Base-by-base conservation (phyloP, 169 alveolate species). In the Plasmodium berghei region DNA sequence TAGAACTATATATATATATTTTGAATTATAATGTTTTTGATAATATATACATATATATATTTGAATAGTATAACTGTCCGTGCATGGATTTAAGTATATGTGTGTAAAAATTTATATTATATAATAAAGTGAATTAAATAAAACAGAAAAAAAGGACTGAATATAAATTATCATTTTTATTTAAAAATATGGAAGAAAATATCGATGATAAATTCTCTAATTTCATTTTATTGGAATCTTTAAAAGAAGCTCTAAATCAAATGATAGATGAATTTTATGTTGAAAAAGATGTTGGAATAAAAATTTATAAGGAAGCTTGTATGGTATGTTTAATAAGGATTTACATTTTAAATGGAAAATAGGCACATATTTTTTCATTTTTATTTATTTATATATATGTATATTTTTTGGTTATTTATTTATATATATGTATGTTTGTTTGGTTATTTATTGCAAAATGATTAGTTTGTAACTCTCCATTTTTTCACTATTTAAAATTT, bases 231-330 rank as follows among this genome's bases (percentile, higher is more conserved):
- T 9, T 80, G 58, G 90, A 80, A 45, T 66, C 90, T 28, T 61
- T 80, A 61, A 80, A 80, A 61, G 90, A 80, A 67, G 90, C 90
- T 18, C 90, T 80, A 49, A 66, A 80, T 26, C 80, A 80, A 61
- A 80, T 80, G 90, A 80, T 80, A 20, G 90, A 80, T 46, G 90
- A 80, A 52, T 80, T 64, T 46, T 80, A 80, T 42, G 90, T 80
- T 12, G 90, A 80, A 67, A 80, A 80, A 40, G 77, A 80, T 16
- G 67, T 66, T 40, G 90, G 90, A 24, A 59, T 67, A 34, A 66
- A 80, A 42, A 80, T 80, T 61, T 80, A 80, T 67, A 80, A 80
- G 24, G 83, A 80, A 48, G 90, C 90, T 5, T 80, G 90, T 70
- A 18, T 40, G 80, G 90, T 80, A 66, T 16, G 72, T 67, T 66